Conservation (phyloP, 176 grass and related monocot genomes). For the Triticum dicoccoides region DNA sequence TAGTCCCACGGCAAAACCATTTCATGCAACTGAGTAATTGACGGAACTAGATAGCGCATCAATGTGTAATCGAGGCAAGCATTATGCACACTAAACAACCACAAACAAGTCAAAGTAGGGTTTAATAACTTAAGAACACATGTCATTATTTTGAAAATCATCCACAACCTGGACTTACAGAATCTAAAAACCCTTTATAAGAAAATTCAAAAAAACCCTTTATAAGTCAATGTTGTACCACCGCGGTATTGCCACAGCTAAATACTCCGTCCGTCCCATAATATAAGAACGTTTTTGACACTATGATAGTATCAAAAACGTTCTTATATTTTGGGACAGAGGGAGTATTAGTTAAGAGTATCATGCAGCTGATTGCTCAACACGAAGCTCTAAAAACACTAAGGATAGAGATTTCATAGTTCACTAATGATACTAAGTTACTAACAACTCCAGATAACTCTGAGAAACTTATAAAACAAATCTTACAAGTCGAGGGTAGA, state of each 20-base stretch:
- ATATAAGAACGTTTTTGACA: no score
- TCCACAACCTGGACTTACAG: neutral
- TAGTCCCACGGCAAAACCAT: neutral
- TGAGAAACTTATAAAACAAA: constrained; percentile 6
- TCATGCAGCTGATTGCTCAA: neutral
- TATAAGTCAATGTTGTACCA: neutral
- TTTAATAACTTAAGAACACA: neutral
- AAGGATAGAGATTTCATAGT: neutral
- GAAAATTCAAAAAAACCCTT: neutral
- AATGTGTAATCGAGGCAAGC: neutral
- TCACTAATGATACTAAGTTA: neutral
- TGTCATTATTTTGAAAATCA: neutral
- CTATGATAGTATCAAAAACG: no score
- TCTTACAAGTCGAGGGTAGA: neutral
- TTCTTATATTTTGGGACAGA: no score
- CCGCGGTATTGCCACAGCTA: neutral
- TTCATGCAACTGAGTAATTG: neutral
- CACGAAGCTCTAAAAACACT: neutral
- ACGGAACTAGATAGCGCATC: neutral
- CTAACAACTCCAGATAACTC: neutral
- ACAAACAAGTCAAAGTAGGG: neutral
- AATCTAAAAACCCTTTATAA: neutral
- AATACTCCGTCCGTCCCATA: neutral
- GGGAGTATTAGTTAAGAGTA: neutral
- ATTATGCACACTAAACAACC: neutral